Percentiles rank a stretch among this genome's conserved stretches.
phyloP scores from a whole-genome alignment of 306 rosid species.

The Ziziphus jujuba region DNA sequence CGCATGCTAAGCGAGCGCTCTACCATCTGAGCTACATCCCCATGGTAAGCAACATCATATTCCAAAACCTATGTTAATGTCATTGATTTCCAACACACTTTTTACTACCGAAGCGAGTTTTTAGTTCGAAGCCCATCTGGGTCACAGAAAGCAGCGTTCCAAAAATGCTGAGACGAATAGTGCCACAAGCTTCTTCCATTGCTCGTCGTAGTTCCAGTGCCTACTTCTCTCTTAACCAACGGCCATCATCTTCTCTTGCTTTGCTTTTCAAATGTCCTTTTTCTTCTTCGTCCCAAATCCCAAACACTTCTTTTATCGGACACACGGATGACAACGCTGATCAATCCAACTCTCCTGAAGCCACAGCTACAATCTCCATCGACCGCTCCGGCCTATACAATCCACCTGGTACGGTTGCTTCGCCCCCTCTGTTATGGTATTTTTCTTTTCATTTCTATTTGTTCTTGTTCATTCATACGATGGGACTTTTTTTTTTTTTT shows the following conservation, averaged over 20 bases:
- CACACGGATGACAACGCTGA: constrained; percentile 20
- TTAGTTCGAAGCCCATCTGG: no score
- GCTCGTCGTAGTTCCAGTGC: constrained; percentile 16
- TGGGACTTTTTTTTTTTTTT: not conserved
- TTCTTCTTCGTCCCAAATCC: constrained; percentile 37
- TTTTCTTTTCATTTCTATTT: not conserved
- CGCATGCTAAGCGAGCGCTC: constrained; percentile 99
- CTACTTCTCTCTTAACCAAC: constrained; percentile 6
- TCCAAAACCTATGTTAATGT: no score
- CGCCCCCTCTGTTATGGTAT: not conserved
- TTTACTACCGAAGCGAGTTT: no score
- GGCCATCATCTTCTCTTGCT: not conserved
- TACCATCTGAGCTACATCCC: constrained; percentile 99
- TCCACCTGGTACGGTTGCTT: constrained; percentile 30
- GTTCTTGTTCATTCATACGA: not conserved
- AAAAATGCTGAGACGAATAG: constrained; percentile 43
- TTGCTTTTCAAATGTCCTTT: constrained; percentile 6
- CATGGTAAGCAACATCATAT: not conserved
- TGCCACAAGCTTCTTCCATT: constrained; percentile 33
- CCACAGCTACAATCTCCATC: constrained; percentile 40
- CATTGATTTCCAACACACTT: no score
- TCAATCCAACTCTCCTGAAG: constrained; percentile 21
- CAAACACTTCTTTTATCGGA: constrained; percentile 28
- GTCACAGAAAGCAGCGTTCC: not conserved
- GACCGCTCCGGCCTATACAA: constrained; percentile 54